Base-by-base conservation (phyloP, 495 filamentous ascomycete species). In the Penicillium egyptiacum region DNA sequence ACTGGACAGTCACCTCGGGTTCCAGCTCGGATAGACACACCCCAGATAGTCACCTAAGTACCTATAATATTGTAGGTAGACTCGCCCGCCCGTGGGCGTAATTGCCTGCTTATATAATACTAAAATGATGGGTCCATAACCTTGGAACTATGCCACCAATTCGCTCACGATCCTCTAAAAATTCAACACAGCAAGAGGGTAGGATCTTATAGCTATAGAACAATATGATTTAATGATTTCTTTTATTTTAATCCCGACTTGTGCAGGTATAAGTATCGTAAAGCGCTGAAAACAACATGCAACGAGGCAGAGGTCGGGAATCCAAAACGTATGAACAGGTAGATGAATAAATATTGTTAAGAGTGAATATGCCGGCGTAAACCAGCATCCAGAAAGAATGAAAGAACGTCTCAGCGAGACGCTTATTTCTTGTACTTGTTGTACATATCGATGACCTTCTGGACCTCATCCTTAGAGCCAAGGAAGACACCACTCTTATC, bases 401-500 rank as follows among this genome's bases (percentile, higher is more conserved):
- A 56, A 19, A 40, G n/a, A 30, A 25, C 14, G 19, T 39, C 43
- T 20, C 16, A 30, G 20, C 17, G 30, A 53, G 14, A 17, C 41
- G 41, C 55, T 68, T 69, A 75, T 72, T 76, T 75, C 55, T 75
- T 66, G 68, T 72, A 61, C 61, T 74, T 68, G 67, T 75, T 79
- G 64, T 77, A 77, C 28, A 60, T 73, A 55, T 86, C 81, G 70
- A 96, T 96, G 58, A 97, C 88, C 82, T 96, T 97, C 76, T 96
- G 88, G 23, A 98, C 86, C 81, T 98, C 94, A 55, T 95, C 88
- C 58, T 89, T 89, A 51, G 90, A 96, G 57, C 94, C 94, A 76
- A 98, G 81, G 80, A 93, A 98, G 64, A 98, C 96, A 63, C 94
- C 94, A 22, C 91, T 91, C 64, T 87, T 85, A 77, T 98, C 94